These are phyloP conservation scores for Rhynchosporium graminicola DNA, from an alignment of 2,329 filamentous ascomycete species.

Conservation along the genomic window DNA sequence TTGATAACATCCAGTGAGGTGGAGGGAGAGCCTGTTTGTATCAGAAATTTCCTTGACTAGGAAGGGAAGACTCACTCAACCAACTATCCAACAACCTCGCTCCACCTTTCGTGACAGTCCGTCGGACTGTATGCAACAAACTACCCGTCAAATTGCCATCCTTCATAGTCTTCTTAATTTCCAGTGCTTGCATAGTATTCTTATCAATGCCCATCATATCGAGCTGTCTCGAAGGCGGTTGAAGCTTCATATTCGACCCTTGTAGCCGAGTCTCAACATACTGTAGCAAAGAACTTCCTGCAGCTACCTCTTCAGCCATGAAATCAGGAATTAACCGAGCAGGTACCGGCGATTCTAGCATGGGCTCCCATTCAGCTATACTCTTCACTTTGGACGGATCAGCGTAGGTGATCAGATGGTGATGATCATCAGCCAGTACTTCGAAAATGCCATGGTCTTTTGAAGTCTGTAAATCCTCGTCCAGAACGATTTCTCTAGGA, in stretches of 20 bases:
- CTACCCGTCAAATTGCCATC: constrained; percentile 81
- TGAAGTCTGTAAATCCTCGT: constrained; percentile 60
- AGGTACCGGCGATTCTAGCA: constrained; percentile 74
- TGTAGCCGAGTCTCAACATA: constrained; percentile 81
- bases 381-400: constrained; percentile 43
- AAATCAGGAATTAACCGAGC: constrained; percentile 57
- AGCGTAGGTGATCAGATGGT: constrained; percentile 76
- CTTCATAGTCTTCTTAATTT: constrained; percentile 82
- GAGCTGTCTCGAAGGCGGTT: constrained; percentile 76
- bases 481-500: constrained; percentile 81
- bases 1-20: constrained; percentile 82
- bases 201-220: constrained; percentile 90
- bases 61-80: constrained; percentile 54
- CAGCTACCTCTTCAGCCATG: constrained; percentile 67
- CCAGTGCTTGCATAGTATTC: constrained; percentile 84
- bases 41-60: constrained; percentile 13
- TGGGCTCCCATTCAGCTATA: constrained; percentile 63
- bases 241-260: constrained; percentile 76
- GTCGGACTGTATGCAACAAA: constrained; percentile 82
- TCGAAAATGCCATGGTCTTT: constrained; percentile 62
- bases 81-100: constrained; percentile 81
- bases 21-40: constrained; percentile 68
- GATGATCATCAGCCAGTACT: constrained; percentile 72
- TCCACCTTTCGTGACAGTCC: constrained; percentile 90
- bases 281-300: constrained; percentile 77